Evolutionary conservation across 73 alveolate genomes (phyloP).

Genomic region (Paraurostyla sp.): DNA sequence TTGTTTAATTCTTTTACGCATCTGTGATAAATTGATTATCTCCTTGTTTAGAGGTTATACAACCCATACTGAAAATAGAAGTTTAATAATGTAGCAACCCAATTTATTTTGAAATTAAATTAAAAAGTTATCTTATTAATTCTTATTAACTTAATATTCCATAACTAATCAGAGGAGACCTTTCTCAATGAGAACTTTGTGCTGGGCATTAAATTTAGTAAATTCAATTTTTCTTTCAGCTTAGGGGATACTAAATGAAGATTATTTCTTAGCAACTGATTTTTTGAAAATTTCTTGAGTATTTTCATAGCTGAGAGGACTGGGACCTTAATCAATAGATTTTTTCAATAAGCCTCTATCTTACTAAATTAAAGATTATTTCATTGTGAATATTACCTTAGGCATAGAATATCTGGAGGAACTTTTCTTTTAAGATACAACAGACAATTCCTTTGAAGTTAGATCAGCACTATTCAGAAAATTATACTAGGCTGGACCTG

Average conservation of each 20-base stretch:
- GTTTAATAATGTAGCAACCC: background rate
- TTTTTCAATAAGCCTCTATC: conserved; percentile 25
- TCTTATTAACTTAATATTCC: background rate
- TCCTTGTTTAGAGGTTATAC: background rate
- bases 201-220: background rate
- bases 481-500: conserved; percentile 43
- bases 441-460: background rate
- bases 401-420: conserved; percentile 7
- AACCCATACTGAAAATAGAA: background rate
- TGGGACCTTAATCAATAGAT: background rate
- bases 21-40: too few relatives aligned
- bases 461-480: background rate
- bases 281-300: conserved; percentile 13
- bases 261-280: background rate
- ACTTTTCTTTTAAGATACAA: background rate
- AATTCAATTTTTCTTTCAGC: conserved; percentile 24
- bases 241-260: background rate
- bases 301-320: conserved; percentile 19
- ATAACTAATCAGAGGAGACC: conserved; percentile 3
- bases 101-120: background rate
- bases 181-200: conserved; percentile 7
- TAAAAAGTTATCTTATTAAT: too few relatives aligned
- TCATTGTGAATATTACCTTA: background rate
- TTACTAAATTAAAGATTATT: background rate
- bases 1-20: background rate